phyloP scores from a whole-genome alignment of 768 basidiomycete species.

The Mrakia frigida region DNA sequence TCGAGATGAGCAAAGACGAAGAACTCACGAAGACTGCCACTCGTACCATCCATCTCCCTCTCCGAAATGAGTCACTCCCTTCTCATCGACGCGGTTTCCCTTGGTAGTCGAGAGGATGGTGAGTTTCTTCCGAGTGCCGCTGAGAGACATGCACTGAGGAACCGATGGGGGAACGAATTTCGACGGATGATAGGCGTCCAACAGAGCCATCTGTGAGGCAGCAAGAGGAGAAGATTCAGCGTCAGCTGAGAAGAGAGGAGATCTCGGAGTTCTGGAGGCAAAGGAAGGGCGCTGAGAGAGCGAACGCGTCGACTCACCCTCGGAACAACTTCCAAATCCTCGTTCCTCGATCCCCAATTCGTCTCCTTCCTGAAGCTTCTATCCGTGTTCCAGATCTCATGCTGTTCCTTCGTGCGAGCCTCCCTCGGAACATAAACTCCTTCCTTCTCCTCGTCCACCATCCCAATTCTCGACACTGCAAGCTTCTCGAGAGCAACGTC shows the following conservation, averaged over 20 bases:
- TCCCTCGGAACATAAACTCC: neutral
- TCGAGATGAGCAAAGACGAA: no score
- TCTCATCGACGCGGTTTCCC: no score
- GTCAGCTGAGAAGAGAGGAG: neutral
- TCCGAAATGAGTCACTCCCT: neutral
- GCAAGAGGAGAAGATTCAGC: neutral
- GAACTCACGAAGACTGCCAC: neutral
- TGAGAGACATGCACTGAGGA: neutral
- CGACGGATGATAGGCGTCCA: neutral
- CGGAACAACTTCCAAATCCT: neutral
- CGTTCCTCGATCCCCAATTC: neutral
- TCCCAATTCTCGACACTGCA: neutral
- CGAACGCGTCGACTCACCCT: neutral
- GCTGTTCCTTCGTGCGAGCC: neutral
- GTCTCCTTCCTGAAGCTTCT: neutral
- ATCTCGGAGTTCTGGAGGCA: neutral
- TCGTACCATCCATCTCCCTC: neutral
- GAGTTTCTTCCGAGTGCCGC: neutral
- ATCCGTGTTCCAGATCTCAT: neutral
- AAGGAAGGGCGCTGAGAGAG: neutral
- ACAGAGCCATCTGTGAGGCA: neutral
- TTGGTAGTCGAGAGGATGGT: neutral
- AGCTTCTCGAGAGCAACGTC: neutral
- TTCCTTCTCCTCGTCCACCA: neutral
- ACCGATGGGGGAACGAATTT: neutral